A percentile compares a stretch with the other conserved stretches of the same genome.
Evolutionary conservation across 306 rosid genomes (phyloP).

Genomic region (Quercus suber): DNA sequence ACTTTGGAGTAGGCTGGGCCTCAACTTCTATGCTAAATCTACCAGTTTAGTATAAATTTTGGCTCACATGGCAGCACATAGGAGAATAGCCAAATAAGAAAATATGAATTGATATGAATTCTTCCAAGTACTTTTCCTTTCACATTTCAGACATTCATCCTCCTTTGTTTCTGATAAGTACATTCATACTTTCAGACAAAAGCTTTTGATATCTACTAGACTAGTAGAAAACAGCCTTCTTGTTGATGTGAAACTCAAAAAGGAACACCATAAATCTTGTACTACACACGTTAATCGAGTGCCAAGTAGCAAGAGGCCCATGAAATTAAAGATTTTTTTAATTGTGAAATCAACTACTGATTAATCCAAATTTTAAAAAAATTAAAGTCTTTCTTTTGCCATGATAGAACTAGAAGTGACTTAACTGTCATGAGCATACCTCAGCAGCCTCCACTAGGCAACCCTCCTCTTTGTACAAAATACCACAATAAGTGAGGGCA

Average conservation of each 20-base stretch:
- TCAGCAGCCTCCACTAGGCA: constrained; percentile 90
- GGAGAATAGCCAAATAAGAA: neutral
- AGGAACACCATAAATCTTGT: neutral
- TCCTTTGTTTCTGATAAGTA: too few relatives aligned
- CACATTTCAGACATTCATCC: too few relatives aligned
- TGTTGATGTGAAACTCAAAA: neutral
- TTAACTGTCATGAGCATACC: constrained; percentile 48
- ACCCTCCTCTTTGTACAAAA: constrained; percentile 93
- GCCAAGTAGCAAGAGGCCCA: neutral
- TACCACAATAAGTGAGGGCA: constrained; percentile 90
- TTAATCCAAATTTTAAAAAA: neutral
- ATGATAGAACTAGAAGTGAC: neutral
- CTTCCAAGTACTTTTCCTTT: too few relatives aligned
- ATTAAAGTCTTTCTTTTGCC: neutral
- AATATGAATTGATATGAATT: neutral
- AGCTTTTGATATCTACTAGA: neutral
- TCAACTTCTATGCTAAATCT: neutral
- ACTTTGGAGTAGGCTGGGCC: neutral
- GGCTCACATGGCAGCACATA: neutral
- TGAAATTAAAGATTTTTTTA: neutral
- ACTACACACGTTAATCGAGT: neutral
- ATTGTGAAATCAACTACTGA: neutral
- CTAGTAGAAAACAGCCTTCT: neutral
- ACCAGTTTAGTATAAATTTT: neutral
- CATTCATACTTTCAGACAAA: neutral